phyloP scores from a whole-genome alignment of 2,329 filamentous ascomycete species.

The Lecanosticta acicola region DNA sequence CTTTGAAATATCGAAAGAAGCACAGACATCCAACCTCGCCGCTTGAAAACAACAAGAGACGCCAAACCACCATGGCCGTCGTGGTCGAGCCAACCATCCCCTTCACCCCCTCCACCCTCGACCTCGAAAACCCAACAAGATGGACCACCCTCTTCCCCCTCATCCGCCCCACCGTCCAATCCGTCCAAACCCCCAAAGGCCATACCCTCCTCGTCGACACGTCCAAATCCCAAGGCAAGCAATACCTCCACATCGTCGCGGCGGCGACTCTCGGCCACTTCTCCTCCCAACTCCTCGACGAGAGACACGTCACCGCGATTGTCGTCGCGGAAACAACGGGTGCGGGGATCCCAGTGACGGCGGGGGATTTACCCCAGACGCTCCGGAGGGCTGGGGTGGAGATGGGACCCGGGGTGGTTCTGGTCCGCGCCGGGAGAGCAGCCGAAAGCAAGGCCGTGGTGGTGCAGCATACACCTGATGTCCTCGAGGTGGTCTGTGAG shows the following conservation, averaged over 20 bases:
- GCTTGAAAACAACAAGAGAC: too few relatives aligned
- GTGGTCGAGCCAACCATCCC: constrained; percentile 35
- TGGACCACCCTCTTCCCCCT: constrained; percentile 33
- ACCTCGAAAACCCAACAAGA: constrained; percentile 28
- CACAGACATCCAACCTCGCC: too few relatives aligned
- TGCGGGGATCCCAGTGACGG: constrained; percentile 24
- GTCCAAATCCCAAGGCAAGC: constrained; percentile 22
- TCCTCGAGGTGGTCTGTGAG: constrained; percentile 26
- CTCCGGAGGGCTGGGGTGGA: constrained; percentile 23
- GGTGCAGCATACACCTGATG: constrained; percentile 17
- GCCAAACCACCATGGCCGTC: constrained; percentile 31
- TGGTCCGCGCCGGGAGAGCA: constrained; percentile 25
- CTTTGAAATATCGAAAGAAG: background rate
- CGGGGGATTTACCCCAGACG: constrained; percentile 25
- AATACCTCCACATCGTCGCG: constrained; percentile 27
- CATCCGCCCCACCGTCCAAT: constrained; percentile 29
- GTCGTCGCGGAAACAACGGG: constrained; percentile 24
- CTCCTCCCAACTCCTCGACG: constrained; percentile 32
- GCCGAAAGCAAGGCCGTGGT: constrained; percentile 20
- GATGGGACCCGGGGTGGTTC: constrained; percentile 25
- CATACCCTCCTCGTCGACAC: constrained; percentile 31
- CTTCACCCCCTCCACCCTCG: constrained; percentile 25
- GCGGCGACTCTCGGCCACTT: constrained; percentile 30
- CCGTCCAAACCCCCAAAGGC: constrained; percentile 25
- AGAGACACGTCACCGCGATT: constrained; percentile 31